Base-by-base conservation (phyloP, 176 grass and related monocot species). In the Elymus sibiricus region DNA sequence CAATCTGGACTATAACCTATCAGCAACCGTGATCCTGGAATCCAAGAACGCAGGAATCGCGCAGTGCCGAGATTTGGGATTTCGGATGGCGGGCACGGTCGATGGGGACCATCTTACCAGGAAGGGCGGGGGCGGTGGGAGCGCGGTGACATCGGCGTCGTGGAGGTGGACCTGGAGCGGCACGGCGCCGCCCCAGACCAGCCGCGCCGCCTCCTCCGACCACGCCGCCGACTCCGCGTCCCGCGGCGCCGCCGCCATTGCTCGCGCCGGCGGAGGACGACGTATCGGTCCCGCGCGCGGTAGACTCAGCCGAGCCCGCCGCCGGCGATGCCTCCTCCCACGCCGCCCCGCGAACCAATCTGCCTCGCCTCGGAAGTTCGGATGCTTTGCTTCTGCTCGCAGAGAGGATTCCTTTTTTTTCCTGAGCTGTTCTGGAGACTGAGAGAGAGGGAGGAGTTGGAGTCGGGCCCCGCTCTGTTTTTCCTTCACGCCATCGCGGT, bases 141-240 rank as follows among this genome's bases (percentile, higher is more conserved):
- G 71, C 12, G 97, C 86, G 62, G 97, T 99, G 88, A 99, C 86
- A 85, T 99, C 97, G 17, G 97, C 91, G 76, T 99, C 94, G 82
- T 96, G 97, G 77, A 99, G 90, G 81, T 96, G 88, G 82, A 99
- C 90, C 89, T 96, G 97, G 78, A 99, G 97, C 80, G 97, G 97
- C 68, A 99, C 86, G 64, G 92, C 86, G 70, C 97, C 94, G 58
- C 72, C 79, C 94, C 92, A 99, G 26, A 94, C 88, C 76, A 90
- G 93, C 79, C 86, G 86, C 47, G 79, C 81, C 81, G 94, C 97
- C 76, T 92, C 97, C 72, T 89, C 86, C 12, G 86, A 90, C 89
- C 89, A 95, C 87, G 78, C 58, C 75, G 84, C 68, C n/a, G 22
- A 11, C 75, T 86, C 82, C 78, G 59, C 85, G 31, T 78, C 81